Conservation (phyloP, 495 filamentous ascomycete species). For the Zalerion maritima region DNA sequence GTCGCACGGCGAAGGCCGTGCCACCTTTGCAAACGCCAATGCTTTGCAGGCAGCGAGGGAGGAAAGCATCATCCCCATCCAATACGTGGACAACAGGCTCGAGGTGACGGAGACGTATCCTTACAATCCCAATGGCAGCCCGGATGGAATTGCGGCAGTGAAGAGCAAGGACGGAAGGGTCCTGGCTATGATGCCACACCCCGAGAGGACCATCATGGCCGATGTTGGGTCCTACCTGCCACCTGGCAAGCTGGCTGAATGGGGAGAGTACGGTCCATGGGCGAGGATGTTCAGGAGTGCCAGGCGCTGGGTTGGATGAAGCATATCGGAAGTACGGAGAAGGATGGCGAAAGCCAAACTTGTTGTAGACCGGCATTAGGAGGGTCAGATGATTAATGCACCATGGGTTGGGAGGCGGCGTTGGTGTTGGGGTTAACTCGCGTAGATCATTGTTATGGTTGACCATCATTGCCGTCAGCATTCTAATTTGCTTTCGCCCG, state of each 20-base stretch:
- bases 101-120: conserved; percentile 72
- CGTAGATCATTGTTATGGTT: no score
- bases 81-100: conserved; percentile 71
- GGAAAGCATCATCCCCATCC: conserved; percentile 49
- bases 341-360: no score
- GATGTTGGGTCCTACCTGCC: conserved; percentile 70
- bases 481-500: no score
- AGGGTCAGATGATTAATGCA: no score
- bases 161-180: conserved; percentile 70
- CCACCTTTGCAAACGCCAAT: conserved; percentile 45
- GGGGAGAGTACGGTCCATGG: conserved; percentile 88
- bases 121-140: conserved; percentile 86
- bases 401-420: no score
- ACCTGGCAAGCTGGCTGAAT: conserved; percentile 44
- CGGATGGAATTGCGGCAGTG: conserved; percentile 73
- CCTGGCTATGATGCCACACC: conserved; percentile 91
- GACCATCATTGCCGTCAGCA: no score
- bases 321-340: no score
- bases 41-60: conserved; percentile 42
- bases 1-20: conserved; percentile 86
- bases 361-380: no score
- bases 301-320: conserved; percentile 67
- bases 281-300: conserved; percentile 64
- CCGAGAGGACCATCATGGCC: conserved; percentile 77
- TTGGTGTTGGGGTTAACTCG: no score